A percentile compares a stretch with the other conserved stretches of the same genome.
Conservation (phyloP, 2,329 filamentous ascomycete genomes). For the Capronia coronata region DNA sequence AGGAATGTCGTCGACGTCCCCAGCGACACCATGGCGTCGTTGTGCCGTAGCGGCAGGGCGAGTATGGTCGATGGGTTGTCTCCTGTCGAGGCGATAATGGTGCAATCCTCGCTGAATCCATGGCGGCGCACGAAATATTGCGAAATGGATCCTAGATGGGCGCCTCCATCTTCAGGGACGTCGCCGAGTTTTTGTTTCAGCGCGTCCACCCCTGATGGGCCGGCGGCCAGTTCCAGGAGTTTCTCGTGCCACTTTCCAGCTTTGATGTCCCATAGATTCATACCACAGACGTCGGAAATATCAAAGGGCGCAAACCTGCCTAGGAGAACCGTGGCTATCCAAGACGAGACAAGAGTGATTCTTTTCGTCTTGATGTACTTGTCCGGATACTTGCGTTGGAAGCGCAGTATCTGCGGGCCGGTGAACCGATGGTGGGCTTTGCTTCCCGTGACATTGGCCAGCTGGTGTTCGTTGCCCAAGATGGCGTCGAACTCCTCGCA, state of each 20-base stretch:
- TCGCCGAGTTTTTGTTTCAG: conserved; percentile 73
- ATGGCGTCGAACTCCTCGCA: conserved; percentile 78
- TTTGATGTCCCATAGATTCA: conserved; percentile 92
- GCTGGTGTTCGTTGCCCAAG: conserved; percentile 58
- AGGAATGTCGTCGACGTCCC: conserved; percentile 96
- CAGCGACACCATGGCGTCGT: conserved; percentile 89
- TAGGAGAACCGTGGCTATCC: conserved; percentile 83
- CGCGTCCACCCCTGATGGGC: conserved; percentile 54
- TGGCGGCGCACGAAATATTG: conserved; percentile 73
- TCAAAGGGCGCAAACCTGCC: conserved; percentile 83
- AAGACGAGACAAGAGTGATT: conserved; percentile 92
- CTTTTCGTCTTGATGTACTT: conserved; percentile 74
- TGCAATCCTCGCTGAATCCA: conserved; percentile 68
- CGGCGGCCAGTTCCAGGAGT: conserved; percentile 69
- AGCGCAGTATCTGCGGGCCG: conserved; percentile 89
- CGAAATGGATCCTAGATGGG: conserved; percentile 67
- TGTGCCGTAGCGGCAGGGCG: conserved; percentile 74
- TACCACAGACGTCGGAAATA: conserved; percentile 89
- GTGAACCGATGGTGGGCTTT: conserved; percentile 96
- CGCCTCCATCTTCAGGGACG: conserved; percentile 73
- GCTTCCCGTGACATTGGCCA: conserved; percentile 80
- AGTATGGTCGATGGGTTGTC: conserved; percentile 96
- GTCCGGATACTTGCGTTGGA: conserved; percentile 70
- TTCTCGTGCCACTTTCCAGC: conserved; percentile 65
- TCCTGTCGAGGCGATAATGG: conserved; percentile 80